Conservation (phyloP, 2,329 filamentous ascomycete species). For the Dactylellina sp. region DNA sequence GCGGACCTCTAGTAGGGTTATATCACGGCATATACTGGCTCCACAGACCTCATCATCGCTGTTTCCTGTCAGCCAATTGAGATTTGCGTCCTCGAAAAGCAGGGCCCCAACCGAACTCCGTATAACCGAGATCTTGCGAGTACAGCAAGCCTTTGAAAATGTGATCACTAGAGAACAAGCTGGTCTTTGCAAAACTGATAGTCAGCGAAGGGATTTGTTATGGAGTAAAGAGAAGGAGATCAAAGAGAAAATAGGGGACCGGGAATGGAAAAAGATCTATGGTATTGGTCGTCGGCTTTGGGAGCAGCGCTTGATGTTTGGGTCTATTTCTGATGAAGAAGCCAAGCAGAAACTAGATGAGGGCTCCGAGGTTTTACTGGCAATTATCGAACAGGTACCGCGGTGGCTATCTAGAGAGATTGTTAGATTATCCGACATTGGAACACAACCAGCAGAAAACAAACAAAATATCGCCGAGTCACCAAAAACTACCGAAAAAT, state of each 20-base stretch:
- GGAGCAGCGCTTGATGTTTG: conserved; percentile 23
- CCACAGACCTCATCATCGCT: neutral
- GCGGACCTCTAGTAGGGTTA: neutral
- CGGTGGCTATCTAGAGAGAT: conserved; percentile 23
- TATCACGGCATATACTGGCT: neutral
- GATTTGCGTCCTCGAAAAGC: neutral
- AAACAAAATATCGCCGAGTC: no score
- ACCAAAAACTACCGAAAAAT: neutral
- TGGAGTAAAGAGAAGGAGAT: conserved; percentile 31
- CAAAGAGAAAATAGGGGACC: neutral
- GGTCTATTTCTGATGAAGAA: conserved; percentile 1
- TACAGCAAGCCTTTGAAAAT: conserved; percentile 24
- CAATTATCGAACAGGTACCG: conserved; percentile 15
- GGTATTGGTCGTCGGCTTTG: conserved; percentile 26
- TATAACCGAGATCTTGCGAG: conserved; percentile 9
- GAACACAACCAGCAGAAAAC: neutral
- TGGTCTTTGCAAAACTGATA: conserved; percentile 15
- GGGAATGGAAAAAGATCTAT: conserved; percentile 26
- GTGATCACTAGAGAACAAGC: conserved; percentile 8
- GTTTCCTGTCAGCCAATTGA: neutral
- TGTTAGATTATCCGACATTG: neutral
- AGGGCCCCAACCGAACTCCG: conserved; percentile 5
- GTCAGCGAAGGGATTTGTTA: conserved; percentile 17
- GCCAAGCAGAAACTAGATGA: conserved; percentile 19
- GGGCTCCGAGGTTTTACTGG: neutral